Conservation (phyloP, 345 rosid genomes). For the Bruguiera parviflora region DNA sequence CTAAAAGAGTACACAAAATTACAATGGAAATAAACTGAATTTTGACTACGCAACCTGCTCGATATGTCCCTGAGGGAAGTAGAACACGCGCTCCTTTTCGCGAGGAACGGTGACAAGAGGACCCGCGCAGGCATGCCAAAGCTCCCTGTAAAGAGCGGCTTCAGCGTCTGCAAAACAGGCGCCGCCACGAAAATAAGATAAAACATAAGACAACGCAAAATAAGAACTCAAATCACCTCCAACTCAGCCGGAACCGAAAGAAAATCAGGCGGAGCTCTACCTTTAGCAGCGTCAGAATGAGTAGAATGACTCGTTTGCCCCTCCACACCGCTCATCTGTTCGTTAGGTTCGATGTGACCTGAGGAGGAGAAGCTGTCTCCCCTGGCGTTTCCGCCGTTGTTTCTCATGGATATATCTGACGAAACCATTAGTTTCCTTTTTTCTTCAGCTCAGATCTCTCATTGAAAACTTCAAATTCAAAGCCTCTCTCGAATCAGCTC, state of each 20-base stretch:
- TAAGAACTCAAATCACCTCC: background rate
- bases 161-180: conserved; percentile 31
- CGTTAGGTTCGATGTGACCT: conserved; percentile 18
- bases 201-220: background rate
- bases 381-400: conserved; percentile 18
- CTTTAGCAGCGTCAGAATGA: conserved; percentile 18
- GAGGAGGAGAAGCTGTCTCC: conserved; percentile 30
- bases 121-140: conserved; percentile 66
- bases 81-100: conserved; percentile 41
- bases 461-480: conserved; percentile 5
- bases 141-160: conserved; percentile 43
- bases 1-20: background rate
- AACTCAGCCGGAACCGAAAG: background rate
- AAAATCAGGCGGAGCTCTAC: conserved; percentile 8
- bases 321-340: conserved; percentile 17
- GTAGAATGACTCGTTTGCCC: conserved; percentile 19
- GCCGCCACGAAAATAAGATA: background rate
- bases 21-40: background rate
- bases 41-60: conserved; percentile 40
- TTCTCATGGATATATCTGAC: conserved; percentile 21
- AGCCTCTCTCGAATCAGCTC: background rate
- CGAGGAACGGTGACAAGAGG: conserved; percentile 54
- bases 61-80: conserved; percentile 62
- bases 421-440: conserved; percentile 17
- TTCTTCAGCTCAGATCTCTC: conserved; percentile 26